Evolutionary conservation across 768 basidiomycete genomes (phyloP).

Genomic region (Suillus discolor): DNA sequence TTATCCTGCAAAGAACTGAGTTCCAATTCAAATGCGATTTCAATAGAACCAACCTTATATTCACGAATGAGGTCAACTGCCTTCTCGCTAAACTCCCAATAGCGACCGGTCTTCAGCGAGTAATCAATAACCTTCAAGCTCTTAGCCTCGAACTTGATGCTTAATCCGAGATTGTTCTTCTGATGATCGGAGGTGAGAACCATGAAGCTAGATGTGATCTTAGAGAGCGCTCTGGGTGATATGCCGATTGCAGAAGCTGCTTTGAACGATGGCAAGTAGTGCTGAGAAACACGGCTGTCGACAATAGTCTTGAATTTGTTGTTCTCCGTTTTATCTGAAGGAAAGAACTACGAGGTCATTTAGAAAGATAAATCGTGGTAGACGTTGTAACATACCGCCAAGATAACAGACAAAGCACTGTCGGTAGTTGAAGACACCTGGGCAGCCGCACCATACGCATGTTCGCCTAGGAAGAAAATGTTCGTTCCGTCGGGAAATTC

Average conservation of each 20-base stretch:
- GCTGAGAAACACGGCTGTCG: constrained; percentile 43
- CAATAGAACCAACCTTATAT: constrained; percentile 62
- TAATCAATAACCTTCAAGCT: constrained; percentile 92
- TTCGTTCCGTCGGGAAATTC: constrained; percentile 91
- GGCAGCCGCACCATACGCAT: constrained; percentile 95
- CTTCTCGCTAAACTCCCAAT: constrained; percentile 94
- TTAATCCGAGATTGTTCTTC: constrained; percentile 90
- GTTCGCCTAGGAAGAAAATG: constrained; percentile 95
- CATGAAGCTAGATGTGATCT: constrained; percentile 93
- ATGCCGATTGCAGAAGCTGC: constrained; percentile 75
- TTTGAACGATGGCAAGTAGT: constrained; percentile 80
- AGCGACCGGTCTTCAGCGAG: constrained; percentile 76
- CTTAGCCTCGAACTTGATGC: constrained; percentile 96
- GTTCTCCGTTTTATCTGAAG: constrained; percentile 79
- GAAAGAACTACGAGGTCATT: constrained; percentile 68
- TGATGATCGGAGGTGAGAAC: constrained; percentile 73
- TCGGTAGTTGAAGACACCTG: constrained; percentile 79
- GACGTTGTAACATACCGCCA: constrained; percentile 63
- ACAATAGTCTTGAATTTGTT: constrained; percentile 77
- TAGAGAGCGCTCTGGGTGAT: constrained; percentile 78
- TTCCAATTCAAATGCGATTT: not conserved
- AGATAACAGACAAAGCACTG: constrained; percentile 72
- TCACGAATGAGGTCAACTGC: constrained; percentile 78
- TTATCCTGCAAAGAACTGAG: constrained; percentile 44
- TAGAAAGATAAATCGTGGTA: constrained; percentile 1